Conservation (phyloP, 2,329 filamentous ascomycete genomes). For the Aspergillus sp. region DNA sequence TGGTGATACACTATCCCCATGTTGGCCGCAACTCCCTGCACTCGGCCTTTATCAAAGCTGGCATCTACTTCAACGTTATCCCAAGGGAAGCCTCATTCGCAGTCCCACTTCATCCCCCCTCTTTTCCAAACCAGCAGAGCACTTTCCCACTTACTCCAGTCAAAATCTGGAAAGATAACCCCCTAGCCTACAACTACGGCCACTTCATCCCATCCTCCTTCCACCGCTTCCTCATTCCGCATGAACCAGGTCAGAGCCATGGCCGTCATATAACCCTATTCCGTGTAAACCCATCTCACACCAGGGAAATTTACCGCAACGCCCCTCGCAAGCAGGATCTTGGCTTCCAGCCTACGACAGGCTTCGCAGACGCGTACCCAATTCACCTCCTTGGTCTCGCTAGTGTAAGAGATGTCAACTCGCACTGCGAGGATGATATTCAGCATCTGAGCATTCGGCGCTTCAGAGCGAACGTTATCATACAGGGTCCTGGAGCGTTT, state of each 20-base stretch:
- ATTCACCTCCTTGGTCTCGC: conserved; percentile 57
- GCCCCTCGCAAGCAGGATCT: conserved; percentile 53
- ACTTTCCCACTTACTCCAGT: conserved; percentile 47
- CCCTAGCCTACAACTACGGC: conserved; percentile 42
- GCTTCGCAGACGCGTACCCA: conserved; percentile 61
- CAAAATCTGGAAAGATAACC: conserved; percentile 57
- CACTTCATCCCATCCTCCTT: conserved; percentile 49
- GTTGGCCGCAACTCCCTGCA: conserved; percentile 10
- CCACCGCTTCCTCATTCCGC: conserved; percentile 45
- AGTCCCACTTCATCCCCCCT: conserved; percentile 52
- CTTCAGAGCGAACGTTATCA: conserved; percentile 59
- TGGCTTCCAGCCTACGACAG: conserved; percentile 54
- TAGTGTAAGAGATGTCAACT: conserved; percentile 53
- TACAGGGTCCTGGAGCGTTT: conserved; percentile 54
- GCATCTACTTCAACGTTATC: conserved; percentile 31
- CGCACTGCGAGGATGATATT: conserved; percentile 38
- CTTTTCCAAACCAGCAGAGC: conserved; percentile 30
- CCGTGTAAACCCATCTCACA: conserved; percentile 46
- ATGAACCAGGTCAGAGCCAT: conserved; percentile 12
- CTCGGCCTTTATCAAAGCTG: conserved; percentile 22
- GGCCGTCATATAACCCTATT: conserved; percentile 55
- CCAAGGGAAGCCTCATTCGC: conserved; percentile 46
- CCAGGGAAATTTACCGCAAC: conserved; percentile 54
- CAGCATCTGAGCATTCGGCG: conserved; percentile 52
- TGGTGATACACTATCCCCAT: conserved; percentile 52